Base-by-base conservation (phyloP, 768 basidiomycete species). In the Termitomyces sp. region DNA sequence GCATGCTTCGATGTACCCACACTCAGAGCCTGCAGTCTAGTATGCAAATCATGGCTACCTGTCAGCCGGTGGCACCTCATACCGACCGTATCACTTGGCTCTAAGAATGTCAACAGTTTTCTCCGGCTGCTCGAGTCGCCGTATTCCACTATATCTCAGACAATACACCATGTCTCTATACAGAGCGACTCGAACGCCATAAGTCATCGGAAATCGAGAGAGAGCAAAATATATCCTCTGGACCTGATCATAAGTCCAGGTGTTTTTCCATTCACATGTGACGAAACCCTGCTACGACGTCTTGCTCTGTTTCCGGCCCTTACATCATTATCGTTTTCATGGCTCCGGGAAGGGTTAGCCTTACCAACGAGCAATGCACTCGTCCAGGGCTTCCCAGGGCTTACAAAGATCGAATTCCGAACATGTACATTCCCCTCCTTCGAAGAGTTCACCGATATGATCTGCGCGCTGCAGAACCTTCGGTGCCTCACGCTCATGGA, bases 381-480 rank as follows among this genome's bases (percentile, higher is more conserved):
- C 35, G 45, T 53, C 4, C 47, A 52, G 26, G 55, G 59, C 14
- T 67, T 67, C 53, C 46, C 54, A 10, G 46, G 54, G 24, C 58
- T 67, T 7, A 62, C 60, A n/a, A 64, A 60, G 12, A 58, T 67
- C 24, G 66, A 67, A 51, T 61, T 67, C 14, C 59, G 63, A 5
- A 60, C 61, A 26, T 67, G 65, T 57, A 56, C 62, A 51, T 67
- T 67, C 43, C 54, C 58, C 21, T 62, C 60, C 0, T 64, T 67
- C 47, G 47, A 53, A 50, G 55, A 61, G 32, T 64, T 66, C 30
- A 51, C 60, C 10, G 30, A 53, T 19, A 58, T 62, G n/a, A 57
- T 67, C 34, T 63, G 62, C 41, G 62, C 65, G 5, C 58, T 64
- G 34, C 62, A 55, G 26, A 55, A 57, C 22, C 56, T 67, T 12